A percentile compares a stretch with the other conserved stretches of the same genome.
Conservation (phyloP, 2,329 filamentous ascomycete genomes). For the Fusarium sp. region DNA sequence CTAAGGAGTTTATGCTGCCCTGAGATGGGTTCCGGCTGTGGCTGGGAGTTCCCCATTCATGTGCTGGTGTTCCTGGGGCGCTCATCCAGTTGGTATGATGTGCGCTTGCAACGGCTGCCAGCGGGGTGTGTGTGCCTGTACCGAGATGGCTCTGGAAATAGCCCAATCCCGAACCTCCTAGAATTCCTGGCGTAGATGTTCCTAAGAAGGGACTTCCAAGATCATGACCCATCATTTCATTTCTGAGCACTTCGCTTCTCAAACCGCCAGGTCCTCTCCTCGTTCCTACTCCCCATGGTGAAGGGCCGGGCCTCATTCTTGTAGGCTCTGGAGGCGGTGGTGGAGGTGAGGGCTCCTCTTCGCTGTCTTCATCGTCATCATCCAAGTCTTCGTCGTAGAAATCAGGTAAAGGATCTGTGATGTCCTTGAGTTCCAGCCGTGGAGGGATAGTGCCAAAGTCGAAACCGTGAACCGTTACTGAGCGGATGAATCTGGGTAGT, state of each 20-base stretch:
- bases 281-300: conserved; percentile 32
- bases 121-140: conserved; percentile 83
- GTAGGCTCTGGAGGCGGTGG: conserved; percentile 36
- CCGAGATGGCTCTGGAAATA: conserved; percentile 87
- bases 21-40: conserved; percentile 64
- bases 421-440: conserved; percentile 93
- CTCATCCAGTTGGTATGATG: conserved; percentile 58
- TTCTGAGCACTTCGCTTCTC: conserved; percentile 53
- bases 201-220: conserved; percentile 71
- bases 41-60: conserved; percentile 35
- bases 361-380: conserved; percentile 62
- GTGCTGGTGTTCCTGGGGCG: conserved; percentile 37
- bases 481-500: conserved; percentile 95
- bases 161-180: conserved; percentile 82
- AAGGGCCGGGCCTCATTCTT: conserved; percentile 42
- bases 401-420: conserved; percentile 94
- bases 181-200: conserved; percentile 73
- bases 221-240: conserved; percentile 58
- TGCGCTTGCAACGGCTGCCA: conserved; percentile 84
- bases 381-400: conserved; percentile 90
- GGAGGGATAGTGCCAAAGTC: conserved; percentile 89
- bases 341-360: conserved; percentile 48
- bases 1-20: conserved; percentile 63
- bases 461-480: conserved; percentile 94
- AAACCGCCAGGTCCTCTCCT: conserved; percentile 50